phyloP scores from a whole-genome alignment of 2,329 filamentous ascomycete genomes.

The Chrysosporium queenslandicum region DNA sequence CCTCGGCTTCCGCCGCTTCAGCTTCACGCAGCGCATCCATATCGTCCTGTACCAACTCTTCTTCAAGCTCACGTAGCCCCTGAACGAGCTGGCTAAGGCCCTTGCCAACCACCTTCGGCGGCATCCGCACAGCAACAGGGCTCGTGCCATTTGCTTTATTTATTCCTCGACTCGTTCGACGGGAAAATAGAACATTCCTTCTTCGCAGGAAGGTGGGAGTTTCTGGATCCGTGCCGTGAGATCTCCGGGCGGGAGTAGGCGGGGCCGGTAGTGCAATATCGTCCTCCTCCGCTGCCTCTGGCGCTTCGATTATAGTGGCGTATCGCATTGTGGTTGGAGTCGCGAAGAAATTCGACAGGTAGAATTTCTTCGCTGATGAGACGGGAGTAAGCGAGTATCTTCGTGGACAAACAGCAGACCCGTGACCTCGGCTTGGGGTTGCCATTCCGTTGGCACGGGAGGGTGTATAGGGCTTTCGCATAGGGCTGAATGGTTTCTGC shows the following conservation, averaged over 20 bases:
- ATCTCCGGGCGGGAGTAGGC: neutral
- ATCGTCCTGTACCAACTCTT: conserved; percentile 35
- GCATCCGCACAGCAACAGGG: conserved; percentile 31
- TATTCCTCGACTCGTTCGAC: conserved; percentile 17
- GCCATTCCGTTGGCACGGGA: conserved; percentile 19
- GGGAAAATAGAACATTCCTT: conserved; percentile 26
- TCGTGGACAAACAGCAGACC: conserved; percentile 1
- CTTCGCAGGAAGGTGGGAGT: conserved; percentile 35
- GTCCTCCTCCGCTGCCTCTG: conserved; percentile 11
- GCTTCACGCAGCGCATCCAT: conserved; percentile 37
- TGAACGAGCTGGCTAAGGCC: conserved; percentile 33
- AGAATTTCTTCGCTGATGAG: conserved; percentile 37
- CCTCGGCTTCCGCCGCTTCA: conserved; percentile 28
- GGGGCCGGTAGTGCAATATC: neutral
- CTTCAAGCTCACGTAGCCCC: conserved; percentile 33
- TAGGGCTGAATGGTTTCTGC: neutral
- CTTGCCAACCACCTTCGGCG: conserved; percentile 30
- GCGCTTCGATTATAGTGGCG: conserved; percentile 30
- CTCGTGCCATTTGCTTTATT: conserved; percentile 22
- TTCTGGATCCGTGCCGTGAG: conserved; percentile 22
- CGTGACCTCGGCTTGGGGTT: conserved; percentile 2
- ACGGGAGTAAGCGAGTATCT: conserved; percentile 29
- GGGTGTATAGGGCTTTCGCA: conserved; percentile 27
- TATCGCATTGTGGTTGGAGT: conserved; percentile 39
- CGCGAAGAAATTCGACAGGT: conserved; percentile 38